These are phyloP conservation scores for Diaporthe aspalathi DNA, from an alignment of 2,329 filamentous ascomycete species.

Conservation along the genomic window DNA sequence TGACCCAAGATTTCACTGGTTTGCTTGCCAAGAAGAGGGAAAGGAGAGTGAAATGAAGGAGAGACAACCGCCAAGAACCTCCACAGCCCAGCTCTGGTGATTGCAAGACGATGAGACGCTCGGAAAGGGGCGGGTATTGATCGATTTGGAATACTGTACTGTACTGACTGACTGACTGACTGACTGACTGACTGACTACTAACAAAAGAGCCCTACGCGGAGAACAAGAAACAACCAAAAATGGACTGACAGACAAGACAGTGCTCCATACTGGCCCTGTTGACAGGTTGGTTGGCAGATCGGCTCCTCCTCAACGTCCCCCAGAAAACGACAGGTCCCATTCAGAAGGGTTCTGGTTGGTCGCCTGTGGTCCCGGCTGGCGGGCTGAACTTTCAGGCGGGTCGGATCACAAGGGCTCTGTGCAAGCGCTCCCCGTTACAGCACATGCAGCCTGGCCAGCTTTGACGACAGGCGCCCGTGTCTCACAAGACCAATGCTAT, in stretches of 20 bases:
- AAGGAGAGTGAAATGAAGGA: slow-evolving; percentile 20
- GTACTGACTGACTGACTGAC: no score
- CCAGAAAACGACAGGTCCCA: not conserved
- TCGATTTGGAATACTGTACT: no score
- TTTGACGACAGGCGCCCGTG: not conserved
- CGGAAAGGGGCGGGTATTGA: slow-evolving; percentile 5
- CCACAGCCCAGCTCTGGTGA: slow-evolving; percentile 7
- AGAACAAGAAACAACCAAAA: no score
- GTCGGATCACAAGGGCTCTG: slow-evolving; percentile 21
- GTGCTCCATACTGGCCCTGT: no score
- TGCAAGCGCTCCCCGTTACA: slow-evolving; percentile 15
- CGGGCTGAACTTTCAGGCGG: slow-evolving; percentile 29
- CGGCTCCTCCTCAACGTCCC: not conserved
- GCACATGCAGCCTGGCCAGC: slow-evolving; percentile 26
- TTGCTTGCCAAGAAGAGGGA: slow-evolving; percentile 10
- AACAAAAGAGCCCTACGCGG: no score
- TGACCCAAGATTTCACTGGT: not conserved
- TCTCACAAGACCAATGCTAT: no score
- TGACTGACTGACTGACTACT: slow-evolving; percentile 3
- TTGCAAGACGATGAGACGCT: no score
- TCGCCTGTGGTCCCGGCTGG: slow-evolving; percentile 14
- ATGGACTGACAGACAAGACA: not conserved
- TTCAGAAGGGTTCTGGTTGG: not conserved
- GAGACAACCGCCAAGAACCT: slow-evolving; percentile 24
- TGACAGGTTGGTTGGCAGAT: not conserved